These are phyloP conservation scores for Acanthamoeba sp. DNA, from an alignment of 208 protist genomes.

Conservation along the genomic window DNA sequence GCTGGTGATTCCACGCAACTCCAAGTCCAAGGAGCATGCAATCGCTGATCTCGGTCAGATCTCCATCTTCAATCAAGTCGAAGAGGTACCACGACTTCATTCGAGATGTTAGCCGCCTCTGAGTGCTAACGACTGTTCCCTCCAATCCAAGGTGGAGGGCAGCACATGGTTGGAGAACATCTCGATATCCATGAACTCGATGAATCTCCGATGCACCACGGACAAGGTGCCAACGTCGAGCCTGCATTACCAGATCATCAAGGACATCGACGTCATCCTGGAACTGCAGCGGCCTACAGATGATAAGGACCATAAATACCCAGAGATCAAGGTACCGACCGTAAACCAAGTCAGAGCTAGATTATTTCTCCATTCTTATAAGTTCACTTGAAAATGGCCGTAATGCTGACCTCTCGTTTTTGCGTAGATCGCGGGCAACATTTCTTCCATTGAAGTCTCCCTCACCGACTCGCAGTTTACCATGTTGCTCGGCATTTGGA, in stretches of 20 bases:
- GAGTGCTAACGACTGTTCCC: not conserved
- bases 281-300: slow-evolving; percentile 44
- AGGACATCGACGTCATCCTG: slow-evolving; percentile 67
- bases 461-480: slow-evolving; percentile 56
- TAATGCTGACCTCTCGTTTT: not conserved
- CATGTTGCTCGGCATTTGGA: slow-evolving; percentile 70
- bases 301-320: slow-evolving; percentile 1
- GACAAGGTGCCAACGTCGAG: slow-evolving; percentile 25
- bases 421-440: slow-evolving; percentile 36
- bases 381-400: not conserved
- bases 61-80: slow-evolving; percentile 60
- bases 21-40: slow-evolving; percentile 15
- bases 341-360: not conserved
- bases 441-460: slow-evolving; percentile 19
- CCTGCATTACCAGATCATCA: slow-evolving; percentile 57
- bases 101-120: not conserved
- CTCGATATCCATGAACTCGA: slow-evolving; percentile 65
- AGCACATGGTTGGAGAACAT: slow-evolving; percentile 47
- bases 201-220: slow-evolving; percentile 54
- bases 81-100: not conserved
- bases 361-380: not conserved
- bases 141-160: not conserved
- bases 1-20: slow-evolving; percentile 46
- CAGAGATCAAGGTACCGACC: slow-evolving; percentile 29
- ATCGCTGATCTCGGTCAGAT: slow-evolving; percentile 70